phyloP scores from a whole-genome alignment of 2,329 filamentous ascomycete species.

The Pseudogymnoascus sp. region DNA sequence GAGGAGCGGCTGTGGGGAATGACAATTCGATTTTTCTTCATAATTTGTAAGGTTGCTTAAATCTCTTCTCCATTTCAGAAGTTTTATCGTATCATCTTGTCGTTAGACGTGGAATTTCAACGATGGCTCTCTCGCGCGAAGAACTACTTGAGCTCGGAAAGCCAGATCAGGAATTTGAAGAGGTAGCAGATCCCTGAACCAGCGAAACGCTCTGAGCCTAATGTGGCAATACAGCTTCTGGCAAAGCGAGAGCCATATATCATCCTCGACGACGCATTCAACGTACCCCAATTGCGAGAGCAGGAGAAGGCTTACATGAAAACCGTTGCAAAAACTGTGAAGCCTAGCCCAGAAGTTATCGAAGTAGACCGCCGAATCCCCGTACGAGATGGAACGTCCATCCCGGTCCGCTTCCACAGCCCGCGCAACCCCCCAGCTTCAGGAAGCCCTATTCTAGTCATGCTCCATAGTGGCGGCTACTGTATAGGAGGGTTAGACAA shows the following conservation, averaged over 20 bases:
- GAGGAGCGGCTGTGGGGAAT: not conserved
- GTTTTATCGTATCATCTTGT: not conserved
- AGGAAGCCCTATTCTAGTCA: slow-evolving; percentile 13
- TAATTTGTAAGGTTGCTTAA: not conserved
- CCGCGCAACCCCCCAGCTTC: slow-evolving; percentile 15
- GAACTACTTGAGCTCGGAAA: not conserved
- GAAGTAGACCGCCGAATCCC: slow-evolving; percentile 21
- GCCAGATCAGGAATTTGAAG: not conserved
- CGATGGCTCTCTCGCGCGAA: not conserved
- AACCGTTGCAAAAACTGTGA: not conserved
- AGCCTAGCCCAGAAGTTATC: not conserved
- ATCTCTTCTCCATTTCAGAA: not conserved
- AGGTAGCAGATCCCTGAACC: not conserved
- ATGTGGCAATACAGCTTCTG: not conserved
- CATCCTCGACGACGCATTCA: not conserved
- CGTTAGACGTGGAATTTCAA: not conserved
- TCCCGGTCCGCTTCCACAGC: slow-evolving; percentile 20
- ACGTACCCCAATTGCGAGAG: not conserved
- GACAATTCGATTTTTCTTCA: not conserved
- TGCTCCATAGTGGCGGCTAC: slow-evolving; percentile 20
- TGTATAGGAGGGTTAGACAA: slow-evolving; percentile 26
- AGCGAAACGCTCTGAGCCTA: not conserved
- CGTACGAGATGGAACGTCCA: slow-evolving; percentile 19
- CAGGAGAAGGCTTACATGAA: not conserved
- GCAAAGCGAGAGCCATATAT: not conserved